A percentile compares a stretch with the other conserved stretches of the same genome.
These are phyloP conservation scores for Ophiobolus disseminans DNA, from an alignment of 2,329 filamentous ascomycete species.

Conservation along the genomic window DNA sequence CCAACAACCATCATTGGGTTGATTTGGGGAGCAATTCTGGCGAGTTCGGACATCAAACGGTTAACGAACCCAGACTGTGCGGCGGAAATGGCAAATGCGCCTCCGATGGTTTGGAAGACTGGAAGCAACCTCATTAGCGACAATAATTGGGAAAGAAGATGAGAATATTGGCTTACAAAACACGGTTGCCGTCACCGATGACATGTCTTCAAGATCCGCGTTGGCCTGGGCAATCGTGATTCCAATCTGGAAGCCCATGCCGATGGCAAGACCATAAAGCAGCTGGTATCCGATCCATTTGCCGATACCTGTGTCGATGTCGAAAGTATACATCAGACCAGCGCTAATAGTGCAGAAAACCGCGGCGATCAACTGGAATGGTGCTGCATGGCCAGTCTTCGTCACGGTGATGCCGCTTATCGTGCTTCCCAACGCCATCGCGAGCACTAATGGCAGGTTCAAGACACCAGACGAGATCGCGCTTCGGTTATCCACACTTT, in stretches of 20 bases:
- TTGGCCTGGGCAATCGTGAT: slow-evolving; percentile 49
- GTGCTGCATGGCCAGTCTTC: slow-evolving; percentile 47
- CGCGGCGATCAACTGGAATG: slow-evolving; percentile 39
- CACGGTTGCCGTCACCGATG: slow-evolving; percentile 46
- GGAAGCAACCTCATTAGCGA: background rate
- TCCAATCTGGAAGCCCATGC: slow-evolving; percentile 33
- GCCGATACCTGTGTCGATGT: slow-evolving; percentile 41
- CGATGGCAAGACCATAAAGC: slow-evolving; percentile 50
- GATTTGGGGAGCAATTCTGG: slow-evolving; percentile 39
- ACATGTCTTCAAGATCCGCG: slow-evolving; percentile 43
- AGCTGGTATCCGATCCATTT: slow-evolving; percentile 58
- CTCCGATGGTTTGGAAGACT: slow-evolving; percentile 50
- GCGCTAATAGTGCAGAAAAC: slow-evolving; percentile 42
- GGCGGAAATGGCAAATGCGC: slow-evolving; percentile 51
- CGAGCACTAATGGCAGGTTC: slow-evolving; percentile 53
- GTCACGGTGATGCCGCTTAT: slow-evolving; percentile 15
- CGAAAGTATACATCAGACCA: slow-evolving; percentile 54
- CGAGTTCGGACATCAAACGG: slow-evolving; percentile 19
- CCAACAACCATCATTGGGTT: slow-evolving; percentile 41
- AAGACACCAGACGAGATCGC: slow-evolving; percentile 51
- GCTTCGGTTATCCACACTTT: slow-evolving; percentile 48
- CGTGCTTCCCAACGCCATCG: slow-evolving; percentile 24
- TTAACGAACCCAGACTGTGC: slow-evolving; percentile 53
- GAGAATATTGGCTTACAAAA: slow-evolving; percentile 27
- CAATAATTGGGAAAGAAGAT: background rate